Percentiles rank a stretch among this genome's conserved stretches.
Evolutionary conservation across 768 basidiomycete species (phyloP).

Genomic region (Psilocybe azurescens): DNA sequence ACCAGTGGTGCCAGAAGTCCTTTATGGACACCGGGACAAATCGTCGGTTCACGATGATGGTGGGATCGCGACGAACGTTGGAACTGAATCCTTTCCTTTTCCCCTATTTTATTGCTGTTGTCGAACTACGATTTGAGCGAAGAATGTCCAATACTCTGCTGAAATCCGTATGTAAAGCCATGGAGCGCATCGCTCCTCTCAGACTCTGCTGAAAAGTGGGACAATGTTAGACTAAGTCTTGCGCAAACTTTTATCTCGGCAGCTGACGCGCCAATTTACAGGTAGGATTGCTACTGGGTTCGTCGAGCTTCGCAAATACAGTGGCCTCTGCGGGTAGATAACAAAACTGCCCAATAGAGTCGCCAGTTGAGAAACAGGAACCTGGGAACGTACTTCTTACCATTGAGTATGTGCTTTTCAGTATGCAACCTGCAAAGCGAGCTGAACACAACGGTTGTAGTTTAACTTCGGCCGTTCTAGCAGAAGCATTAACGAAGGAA

Average conservation of each 20-base stretch:
- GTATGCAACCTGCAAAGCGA: background rate
- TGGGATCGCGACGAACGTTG: background rate
- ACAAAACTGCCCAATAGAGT: constrained; percentile 42
- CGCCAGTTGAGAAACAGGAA: constrained; percentile 51
- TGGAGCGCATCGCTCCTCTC: constrained; percentile 88
- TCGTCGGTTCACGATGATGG: background rate
- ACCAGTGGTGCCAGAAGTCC: background rate
- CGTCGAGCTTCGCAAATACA: constrained; percentile 18
- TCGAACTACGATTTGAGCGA: background rate
- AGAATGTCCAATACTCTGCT: constrained; percentile 43
- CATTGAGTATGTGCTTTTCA: constrained; percentile 60
- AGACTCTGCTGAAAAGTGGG: constrained; percentile 90
- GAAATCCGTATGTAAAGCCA: constrained; percentile 64
- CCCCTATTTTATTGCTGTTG: background rate
- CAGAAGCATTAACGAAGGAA: constrained; percentile 66
- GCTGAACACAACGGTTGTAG: constrained; percentile 41
- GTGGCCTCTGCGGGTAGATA: background rate
- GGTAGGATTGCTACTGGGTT: constrained; percentile 81
- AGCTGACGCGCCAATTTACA: constrained; percentile 32
- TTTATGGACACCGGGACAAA: background rate
- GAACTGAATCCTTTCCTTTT: background rate
- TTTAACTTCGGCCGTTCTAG: constrained; percentile 71
- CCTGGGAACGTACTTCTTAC: constrained; percentile 62
- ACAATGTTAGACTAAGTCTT: constrained; percentile 71
- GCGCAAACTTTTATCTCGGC: constrained; percentile 7